Evolutionary conservation across 1,284 basidiomycete species (phyloP).

Genomic region (Heliocybe sulcata): DNA sequence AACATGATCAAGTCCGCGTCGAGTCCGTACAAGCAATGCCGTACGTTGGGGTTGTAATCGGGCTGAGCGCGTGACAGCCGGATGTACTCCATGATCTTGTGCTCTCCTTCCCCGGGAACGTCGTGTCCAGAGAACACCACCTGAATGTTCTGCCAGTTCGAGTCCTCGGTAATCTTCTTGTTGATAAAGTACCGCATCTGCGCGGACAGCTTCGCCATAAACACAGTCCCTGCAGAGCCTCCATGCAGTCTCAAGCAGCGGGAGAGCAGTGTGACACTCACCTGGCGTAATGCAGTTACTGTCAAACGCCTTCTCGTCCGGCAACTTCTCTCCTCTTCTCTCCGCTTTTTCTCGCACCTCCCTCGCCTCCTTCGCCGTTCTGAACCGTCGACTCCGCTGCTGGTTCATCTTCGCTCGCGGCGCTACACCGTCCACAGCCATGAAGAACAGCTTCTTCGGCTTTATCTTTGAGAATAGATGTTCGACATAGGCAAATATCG

Average conservation of each 20-base stretch:
- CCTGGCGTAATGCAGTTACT: slow-evolving; percentile 99
- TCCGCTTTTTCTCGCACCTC: slow-evolving; percentile 85
- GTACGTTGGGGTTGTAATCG: slow-evolving; percentile 88
- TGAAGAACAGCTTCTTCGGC: slow-evolving; percentile 94
- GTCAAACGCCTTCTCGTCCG: slow-evolving; percentile 93
- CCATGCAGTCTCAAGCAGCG: slow-evolving; percentile 2
- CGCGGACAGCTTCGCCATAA: slow-evolving; percentile 88
- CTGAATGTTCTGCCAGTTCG: slow-evolving; percentile 88
- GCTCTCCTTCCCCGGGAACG: slow-evolving; percentile 97
- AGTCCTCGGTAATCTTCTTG: slow-evolving; percentile 94
- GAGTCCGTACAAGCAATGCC: slow-evolving; percentile 97
- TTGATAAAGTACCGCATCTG: slow-evolving; percentile 96
- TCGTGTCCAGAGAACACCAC: slow-evolving; percentile 98
- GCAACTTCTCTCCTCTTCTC: slow-evolving; percentile 85
- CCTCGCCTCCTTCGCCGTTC: slow-evolving; percentile 90
- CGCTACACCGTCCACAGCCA: slow-evolving; percentile 98
- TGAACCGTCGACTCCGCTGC: slow-evolving; percentile 90
- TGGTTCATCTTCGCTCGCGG: slow-evolving; percentile 99
- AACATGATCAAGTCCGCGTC: slow-evolving; percentile 99
- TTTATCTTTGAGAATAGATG: slow-evolving; percentile 97
- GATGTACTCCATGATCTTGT: slow-evolving; percentile 99
- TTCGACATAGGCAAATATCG: slow-evolving; percentile 96
- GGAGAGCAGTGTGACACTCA: slow-evolving; percentile 27
- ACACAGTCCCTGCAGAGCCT: slow-evolving; percentile 70
- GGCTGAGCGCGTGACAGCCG: slow-evolving; percentile 91